Base-by-base conservation (phyloP, 108 stramenopile species). In the Pseudonitzschia multistriata region DNA sequence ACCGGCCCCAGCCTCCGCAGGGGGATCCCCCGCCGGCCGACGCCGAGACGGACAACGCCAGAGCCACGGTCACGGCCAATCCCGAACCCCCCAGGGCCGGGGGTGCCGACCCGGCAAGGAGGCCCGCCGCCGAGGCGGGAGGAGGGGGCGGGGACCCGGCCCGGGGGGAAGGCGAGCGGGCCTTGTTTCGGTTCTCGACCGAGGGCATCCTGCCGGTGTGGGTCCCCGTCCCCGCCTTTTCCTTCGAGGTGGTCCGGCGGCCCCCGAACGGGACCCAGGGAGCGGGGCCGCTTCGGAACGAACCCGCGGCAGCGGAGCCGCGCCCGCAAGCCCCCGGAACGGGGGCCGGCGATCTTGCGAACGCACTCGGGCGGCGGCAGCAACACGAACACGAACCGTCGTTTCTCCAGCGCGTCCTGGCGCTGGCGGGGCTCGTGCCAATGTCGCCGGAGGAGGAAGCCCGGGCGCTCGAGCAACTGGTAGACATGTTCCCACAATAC, bases 361-460 rank as follows among this genome's bases (percentile, higher is more conserved):
- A n/a, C n/a, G n/a, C n/a, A n/a, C n/a, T n/a, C n/a, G n/a, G 62
- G n/a, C n/a, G n/a, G n/a, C n/a, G n/a, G n/a, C 68, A 67, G 67
- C 47, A 77, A 67, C 56, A 67, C 33, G 30, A 39, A 31, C 49
- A 65, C 3, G 25, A 64, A 64, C 24, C 29, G 0, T 84, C 91
- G 19, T 82, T 92, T 59, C 66, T 85, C 66, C 76, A 86, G 24
- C 81, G 88, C 22, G 28, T 89, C 17, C 62, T 92, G 28, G 57
- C 82, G 7, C 40, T 92, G 39, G 57, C 83, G 0, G 90, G 90
- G 28, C 76, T 74, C 1, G 65, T 92, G 17, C 83, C 88, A 19
- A 89, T 92, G 91, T 80, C 83, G 25, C 82, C 86, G 11, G 88
- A 92, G 73, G 88, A 92, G 64, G 88, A 92, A 72, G 84, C 86